Conservation (phyloP, 164 flowering plant genomes). For the Chloranthus sessilifolius region DNA sequence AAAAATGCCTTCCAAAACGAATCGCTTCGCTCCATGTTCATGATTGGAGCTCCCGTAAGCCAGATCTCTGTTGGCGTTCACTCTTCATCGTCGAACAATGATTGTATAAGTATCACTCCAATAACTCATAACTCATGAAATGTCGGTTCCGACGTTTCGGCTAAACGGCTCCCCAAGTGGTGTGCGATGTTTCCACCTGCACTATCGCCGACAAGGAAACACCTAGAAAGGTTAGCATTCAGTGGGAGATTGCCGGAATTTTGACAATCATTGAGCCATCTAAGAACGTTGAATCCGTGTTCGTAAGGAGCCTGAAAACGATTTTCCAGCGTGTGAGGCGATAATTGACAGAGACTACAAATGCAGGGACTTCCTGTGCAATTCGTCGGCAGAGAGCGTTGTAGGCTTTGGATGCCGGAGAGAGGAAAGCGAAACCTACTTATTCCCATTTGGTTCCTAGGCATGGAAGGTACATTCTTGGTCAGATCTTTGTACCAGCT, state of each 20-base stretch:
- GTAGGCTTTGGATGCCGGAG: constrained; percentile 9
- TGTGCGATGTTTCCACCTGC: constrained; percentile 69
- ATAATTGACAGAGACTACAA: constrained; percentile 36
- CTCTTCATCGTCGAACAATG: constrained; percentile 36
- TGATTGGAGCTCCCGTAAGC: neutral
- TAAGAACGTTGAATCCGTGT: constrained; percentile 25
- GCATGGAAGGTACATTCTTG: no score
- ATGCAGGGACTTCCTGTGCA: constrained; percentile 15
- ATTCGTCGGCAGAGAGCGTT: constrained; percentile 20
- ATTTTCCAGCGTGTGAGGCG: constrained; percentile 32
- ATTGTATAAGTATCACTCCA: constrained; percentile 19
- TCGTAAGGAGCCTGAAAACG: constrained; percentile 26
- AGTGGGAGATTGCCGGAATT: constrained; percentile 9
- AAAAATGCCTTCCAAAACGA: constrained; percentile 23
- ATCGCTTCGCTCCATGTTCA: constrained; percentile 16
- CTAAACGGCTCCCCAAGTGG: constrained; percentile 32
- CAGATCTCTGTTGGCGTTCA: constrained; percentile 23
- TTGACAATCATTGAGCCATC: constrained; percentile 12
- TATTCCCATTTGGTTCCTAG: no score
- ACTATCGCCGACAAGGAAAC: constrained; percentile 49
- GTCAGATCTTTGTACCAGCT: no score
- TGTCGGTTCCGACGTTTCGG: neutral
- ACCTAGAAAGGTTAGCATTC: constrained; percentile 16
- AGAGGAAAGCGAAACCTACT: constrained; percentile 15
- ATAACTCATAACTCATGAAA: constrained; percentile 13